Evolutionary conservation across 2,329 filamentous ascomycete species (phyloP).

Genomic region (Verticillium isaacii): DNA sequence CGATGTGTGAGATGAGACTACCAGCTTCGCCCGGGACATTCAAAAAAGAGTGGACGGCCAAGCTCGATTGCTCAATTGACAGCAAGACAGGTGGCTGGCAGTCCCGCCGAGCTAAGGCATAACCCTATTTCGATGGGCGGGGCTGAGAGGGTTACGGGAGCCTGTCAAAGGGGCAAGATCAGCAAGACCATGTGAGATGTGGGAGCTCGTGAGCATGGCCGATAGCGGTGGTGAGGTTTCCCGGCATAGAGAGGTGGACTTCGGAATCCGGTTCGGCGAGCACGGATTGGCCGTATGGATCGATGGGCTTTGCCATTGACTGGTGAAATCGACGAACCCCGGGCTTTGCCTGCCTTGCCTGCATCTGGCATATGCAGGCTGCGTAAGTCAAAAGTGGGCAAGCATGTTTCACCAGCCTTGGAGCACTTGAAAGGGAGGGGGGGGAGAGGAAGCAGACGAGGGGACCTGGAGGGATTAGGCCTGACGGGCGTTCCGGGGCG

Average conservation of each 20-base stretch:
- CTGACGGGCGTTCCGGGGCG: not conserved
- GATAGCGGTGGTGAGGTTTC: not conserved
- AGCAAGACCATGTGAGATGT: not conserved
- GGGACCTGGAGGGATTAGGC: not conserved
- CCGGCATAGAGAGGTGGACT: not conserved
- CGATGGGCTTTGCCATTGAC: not conserved
- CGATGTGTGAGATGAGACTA: not conserved
- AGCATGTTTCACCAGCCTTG: slow-evolving; percentile 3
- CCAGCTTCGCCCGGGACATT: not conserved
- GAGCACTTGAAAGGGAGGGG: not conserved
- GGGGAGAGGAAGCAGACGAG: not conserved
- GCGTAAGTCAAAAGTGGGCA: slow-evolving; percentile 6
- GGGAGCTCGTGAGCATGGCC: not conserved
- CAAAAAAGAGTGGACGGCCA: not conserved
- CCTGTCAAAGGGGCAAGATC: not conserved
- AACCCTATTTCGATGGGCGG: slow-evolving; percentile 1
- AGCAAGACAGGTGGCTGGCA: not conserved
- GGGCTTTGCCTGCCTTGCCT: not conserved
- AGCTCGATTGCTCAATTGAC: not conserved
- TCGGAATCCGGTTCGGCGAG: not conserved
- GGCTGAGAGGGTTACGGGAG: not conserved
- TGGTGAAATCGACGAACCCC: not conserved
- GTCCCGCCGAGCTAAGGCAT: not conserved
- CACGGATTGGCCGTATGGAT: not conserved
- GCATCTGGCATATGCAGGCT: slow-evolving; percentile 4